A percentile compares a stretch with the other conserved stretches of the same genome.
phyloP scores from a whole-genome alignment of 1,139 yeast genomes.

The Lodderomyces jiufengensis region DNA sequence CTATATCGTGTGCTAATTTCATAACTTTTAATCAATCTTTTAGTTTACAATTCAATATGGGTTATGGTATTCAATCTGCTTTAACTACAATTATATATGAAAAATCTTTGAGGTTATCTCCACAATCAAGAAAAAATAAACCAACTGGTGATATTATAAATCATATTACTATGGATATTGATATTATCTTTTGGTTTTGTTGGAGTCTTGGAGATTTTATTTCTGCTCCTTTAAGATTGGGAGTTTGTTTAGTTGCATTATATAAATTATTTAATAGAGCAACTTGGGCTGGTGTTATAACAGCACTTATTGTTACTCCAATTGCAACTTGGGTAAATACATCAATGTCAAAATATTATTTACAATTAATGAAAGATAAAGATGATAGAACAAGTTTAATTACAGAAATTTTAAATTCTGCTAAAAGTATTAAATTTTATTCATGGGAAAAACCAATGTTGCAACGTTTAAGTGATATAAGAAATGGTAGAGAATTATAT shows the following conservation, averaged over 20 bases:
- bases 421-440: conserved; percentile 38
- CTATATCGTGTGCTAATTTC: conserved; percentile 23
- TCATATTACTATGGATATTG: conserved; percentile 37
- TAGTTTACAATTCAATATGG: conserved; percentile 18
- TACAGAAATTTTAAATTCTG: conserved; percentile 37
- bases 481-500: conserved; percentile 35
- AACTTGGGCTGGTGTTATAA: conserved; percentile 33
- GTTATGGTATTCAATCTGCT: conserved; percentile 20
- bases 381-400: conserved; percentile 38
- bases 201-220: conserved; percentile 19
- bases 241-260: conserved; percentile 26
- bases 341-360: conserved; percentile 24
- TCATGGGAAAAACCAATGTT: conserved; percentile 43
- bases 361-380: conserved; percentile 26
- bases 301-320: conserved; percentile 34
- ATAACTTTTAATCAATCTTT: conserved; percentile 26
- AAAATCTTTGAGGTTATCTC: conserved; percentile 34
- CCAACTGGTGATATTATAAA: conserved; percentile 41
- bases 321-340: conserved; percentile 28
- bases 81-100: conserved; percentile 30
- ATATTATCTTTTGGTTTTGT: conserved; percentile 24
- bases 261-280: conserved; percentile 31
- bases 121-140: conserved; percentile 35
- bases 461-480: conserved; percentile 27
- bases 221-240: conserved; percentile 56